Percentiles rank a stretch among this genome's conserved stretches.
These are phyloP conservation scores for Tulasnella sp. DNA, from an alignment of 768 basidiomycete species.

Conservation along the genomic window DNA sequence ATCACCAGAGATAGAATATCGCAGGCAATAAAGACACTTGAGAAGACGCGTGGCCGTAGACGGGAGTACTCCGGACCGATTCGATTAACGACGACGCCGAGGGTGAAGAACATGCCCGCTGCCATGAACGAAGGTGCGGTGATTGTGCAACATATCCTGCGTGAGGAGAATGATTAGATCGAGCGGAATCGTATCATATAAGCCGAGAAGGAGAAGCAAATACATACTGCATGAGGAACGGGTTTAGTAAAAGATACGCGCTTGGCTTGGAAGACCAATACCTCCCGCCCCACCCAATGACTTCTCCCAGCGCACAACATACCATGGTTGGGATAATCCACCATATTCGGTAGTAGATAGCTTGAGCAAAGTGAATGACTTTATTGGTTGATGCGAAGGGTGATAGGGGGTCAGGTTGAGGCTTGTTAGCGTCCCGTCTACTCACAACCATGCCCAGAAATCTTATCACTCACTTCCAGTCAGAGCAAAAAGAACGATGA, in stretches of 20 bases:
- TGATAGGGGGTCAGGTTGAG: not conserved
- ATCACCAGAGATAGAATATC: conserved; percentile 32
- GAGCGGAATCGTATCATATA: not conserved
- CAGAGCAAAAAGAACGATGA: conserved; percentile 10
- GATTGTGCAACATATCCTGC: conserved; percentile 13
- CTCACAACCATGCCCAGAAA: not conserved
- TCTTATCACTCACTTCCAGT: not conserved
- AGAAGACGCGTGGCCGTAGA: conserved; percentile 13
- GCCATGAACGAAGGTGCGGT: conserved; percentile 20
- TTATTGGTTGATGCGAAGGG: too few relatives aligned
- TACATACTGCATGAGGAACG: conserved; percentile 14
- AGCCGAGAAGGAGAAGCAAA: not conserved
- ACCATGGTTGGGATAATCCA: conserved; percentile 13
- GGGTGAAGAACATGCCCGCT: conserved; percentile 27
- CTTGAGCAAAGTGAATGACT: conserved; percentile 12
- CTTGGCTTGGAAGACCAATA: conserved; percentile 12
- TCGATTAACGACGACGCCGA: conserved; percentile 23
- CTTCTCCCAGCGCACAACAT: conserved; percentile 6
- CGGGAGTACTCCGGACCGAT: conserved; percentile 18
- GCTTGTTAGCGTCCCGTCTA: too few relatives aligned
- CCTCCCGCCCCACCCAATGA: conserved; percentile 12
- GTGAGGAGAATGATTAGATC: not conserved
- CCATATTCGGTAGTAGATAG: conserved; percentile 6
- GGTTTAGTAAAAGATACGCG: not conserved
- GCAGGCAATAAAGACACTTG: conserved; percentile 17